Base-by-base conservation (phyloP, 768 basidiomycete genomes). In the Auriculariales sp. region DNA sequence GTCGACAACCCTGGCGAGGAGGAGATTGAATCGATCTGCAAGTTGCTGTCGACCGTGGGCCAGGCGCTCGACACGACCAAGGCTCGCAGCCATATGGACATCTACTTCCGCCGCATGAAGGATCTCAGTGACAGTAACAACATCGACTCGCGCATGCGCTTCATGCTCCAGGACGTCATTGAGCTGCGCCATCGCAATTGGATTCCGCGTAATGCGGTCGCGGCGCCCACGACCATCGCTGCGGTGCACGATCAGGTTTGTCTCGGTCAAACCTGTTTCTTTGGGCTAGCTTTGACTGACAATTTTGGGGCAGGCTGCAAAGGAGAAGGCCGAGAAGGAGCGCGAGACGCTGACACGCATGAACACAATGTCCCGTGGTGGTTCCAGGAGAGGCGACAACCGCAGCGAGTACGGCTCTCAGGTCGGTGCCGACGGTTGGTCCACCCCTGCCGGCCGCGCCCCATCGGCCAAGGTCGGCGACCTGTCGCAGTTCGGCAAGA, bases 1-100 rank as follows among this genome's bases (percentile, higher is more conserved):
- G 83, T 94, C 51, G 82, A 90, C 56, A 87, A 89, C 59, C 95
- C 92, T 0, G 92, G 97, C 60, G 94, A 98, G 67, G 94, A 97
- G 68, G 93, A 95, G 61, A 86, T 99, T 55, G 94, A 98, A 73
- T 88, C 83, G 44, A 74, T 95, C 50, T 97, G 92, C 75, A 91
- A 90, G 63, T 75, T 98, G 49, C 64, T 99, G 48, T 75, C 83
- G 19, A 97, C 94, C 4, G 88, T 97, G 48, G 94, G 94, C 49
- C 71, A 73, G 49, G 69, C 75, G 15, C 77, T 97, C 48, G 95
- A 98, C 58, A 83, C 79, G 5, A 66, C 64, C 24, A 91, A 89
- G 69, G 82, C 88, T 28, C 78, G 75, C 45, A 81, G 79, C 14
- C 85, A 89, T 58, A 85, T 98, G 78, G 82, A 86, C 57, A 82